Conservation (phyloP, 2,329 filamentous ascomycete species). For the Penicillium sp. region DNA sequence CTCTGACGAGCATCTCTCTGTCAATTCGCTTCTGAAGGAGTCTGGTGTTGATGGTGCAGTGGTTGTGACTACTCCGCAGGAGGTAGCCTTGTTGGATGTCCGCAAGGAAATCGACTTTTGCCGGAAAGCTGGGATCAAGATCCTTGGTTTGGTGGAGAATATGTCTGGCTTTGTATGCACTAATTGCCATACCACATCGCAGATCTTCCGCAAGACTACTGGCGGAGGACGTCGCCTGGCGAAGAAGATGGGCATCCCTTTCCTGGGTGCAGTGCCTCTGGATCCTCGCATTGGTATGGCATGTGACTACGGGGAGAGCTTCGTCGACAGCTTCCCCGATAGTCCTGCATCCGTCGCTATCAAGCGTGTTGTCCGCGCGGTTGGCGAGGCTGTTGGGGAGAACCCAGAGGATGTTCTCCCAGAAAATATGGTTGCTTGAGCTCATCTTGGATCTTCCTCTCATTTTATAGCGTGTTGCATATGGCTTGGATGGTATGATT, state of each 20-base stretch:
- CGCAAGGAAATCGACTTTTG: conserved; percentile 98
- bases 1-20: conserved; percentile 89
- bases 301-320: conserved; percentile 96
- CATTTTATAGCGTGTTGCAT: conserved; percentile 24
- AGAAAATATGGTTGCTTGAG: conserved; percentile 30
- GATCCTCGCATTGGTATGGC: conserved; percentile 95
- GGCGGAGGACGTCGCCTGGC: conserved; percentile 80
- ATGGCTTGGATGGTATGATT: conserved; percentile 6
- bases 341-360: conserved; percentile 86
- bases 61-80: conserved; percentile 90
- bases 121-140: conserved; percentile 82
- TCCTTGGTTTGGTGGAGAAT: conserved; percentile 92
- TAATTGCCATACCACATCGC: conserved; percentile 70
- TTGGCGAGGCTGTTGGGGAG: conserved; percentile 65
- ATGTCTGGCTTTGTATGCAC: conserved; percentile 98
- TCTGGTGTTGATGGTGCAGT: conserved; percentile 92
- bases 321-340: conserved; percentile 89
- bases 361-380: conserved; percentile 70
- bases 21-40: conserved; percentile 87
- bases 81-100: conserved; percentile 87
- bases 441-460: conserved; percentile 6
- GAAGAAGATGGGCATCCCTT: conserved; percentile 81
- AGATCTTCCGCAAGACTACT: conserved; percentile 90
- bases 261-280: conserved; percentile 83
- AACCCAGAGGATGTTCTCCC: conserved; percentile 53